Conservation (phyloP, 805 yeast species). For the Candida insectalens region DNA sequence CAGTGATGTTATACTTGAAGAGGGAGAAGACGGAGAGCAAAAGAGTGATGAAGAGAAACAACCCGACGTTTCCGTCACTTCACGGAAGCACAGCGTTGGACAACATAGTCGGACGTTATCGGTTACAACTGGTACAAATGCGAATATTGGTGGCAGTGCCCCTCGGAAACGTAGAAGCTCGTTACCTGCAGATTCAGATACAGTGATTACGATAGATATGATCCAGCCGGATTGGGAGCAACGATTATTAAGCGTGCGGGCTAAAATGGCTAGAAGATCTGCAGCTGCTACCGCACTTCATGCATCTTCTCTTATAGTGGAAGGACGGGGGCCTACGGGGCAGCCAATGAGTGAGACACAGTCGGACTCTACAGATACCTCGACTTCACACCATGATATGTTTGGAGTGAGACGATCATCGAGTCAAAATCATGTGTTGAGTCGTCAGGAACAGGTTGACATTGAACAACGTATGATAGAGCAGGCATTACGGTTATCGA, state of each 20-base stretch:
- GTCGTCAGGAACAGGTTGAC: conserved; percentile 25
- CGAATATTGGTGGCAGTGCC: too few relatives aligned
- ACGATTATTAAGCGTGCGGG: conserved; percentile 60
- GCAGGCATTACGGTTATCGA: conserved; percentile 69
- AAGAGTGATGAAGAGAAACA: conserved; percentile 2
- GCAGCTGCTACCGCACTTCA: conserved; percentile 95
- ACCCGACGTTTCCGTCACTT: neutral
- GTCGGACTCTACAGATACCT: conserved; percentile 18
- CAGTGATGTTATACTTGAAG: conserved; percentile 16
- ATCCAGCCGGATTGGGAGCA: conserved; percentile 92
- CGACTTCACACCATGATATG: conserved; percentile 31
- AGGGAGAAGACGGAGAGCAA: conserved; percentile 4
- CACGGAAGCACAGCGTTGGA: neutral
- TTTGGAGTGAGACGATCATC: conserved; percentile 1
- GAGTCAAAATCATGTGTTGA: neutral
- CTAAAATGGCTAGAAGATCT: conserved; percentile 71
- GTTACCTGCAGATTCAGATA: conserved; percentile 55
- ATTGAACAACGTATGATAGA: conserved; percentile 73
- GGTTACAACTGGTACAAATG: neutral
- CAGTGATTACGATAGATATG: conserved; percentile 68
- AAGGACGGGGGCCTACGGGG: too few relatives aligned
- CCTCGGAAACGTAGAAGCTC: conserved; percentile 45
- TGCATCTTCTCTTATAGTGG: conserved; percentile 66
- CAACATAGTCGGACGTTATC: conserved; percentile 1
- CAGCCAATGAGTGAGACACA: too few relatives aligned